Percentiles rank a stretch among this genome's conserved stretches.
Conservation (phyloP, 2,329 filamentous ascomycete species). For the Parastagonospora avenae region DNA sequence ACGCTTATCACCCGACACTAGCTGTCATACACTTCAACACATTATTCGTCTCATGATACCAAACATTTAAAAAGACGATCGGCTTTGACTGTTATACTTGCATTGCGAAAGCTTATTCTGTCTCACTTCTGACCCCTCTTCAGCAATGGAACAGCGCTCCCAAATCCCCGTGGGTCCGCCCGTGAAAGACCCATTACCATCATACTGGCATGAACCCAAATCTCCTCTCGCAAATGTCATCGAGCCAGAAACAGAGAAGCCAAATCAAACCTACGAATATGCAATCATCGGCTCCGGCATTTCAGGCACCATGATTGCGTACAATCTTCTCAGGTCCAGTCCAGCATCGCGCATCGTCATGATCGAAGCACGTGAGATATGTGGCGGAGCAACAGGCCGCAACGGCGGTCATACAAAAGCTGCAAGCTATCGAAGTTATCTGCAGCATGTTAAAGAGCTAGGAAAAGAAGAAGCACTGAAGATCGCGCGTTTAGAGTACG, state of each 20-base stretch:
- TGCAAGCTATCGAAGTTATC: conserved; percentile 58
- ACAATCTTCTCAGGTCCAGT: conserved; percentile 34
- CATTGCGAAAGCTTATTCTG: background rate
- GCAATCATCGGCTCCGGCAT: conserved; percentile 50
- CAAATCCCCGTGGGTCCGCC: conserved; percentile 41
- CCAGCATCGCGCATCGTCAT: conserved; percentile 37
- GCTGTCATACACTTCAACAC: background rate
- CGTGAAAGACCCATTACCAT: conserved; percentile 39
- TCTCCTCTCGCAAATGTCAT: conserved; percentile 42
- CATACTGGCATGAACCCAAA: conserved; percentile 51
- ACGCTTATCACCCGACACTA: background rate
- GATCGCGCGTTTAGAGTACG: conserved; percentile 49
- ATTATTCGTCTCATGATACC: background rate
- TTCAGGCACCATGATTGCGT: conserved; percentile 46
- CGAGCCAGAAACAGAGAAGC: conserved; percentile 28
- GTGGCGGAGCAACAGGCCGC: conserved; percentile 49
- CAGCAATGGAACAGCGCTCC: conserved; percentile 35
- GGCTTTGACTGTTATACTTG: background rate
- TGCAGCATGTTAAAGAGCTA: conserved; percentile 51
- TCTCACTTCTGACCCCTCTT: background rate
- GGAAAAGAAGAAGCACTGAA: conserved; percentile 56
- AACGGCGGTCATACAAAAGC: conserved; percentile 58
- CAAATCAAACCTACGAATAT: conserved; percentile 38
- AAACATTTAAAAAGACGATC: background rate
- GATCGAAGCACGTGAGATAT: conserved; percentile 48